Evolutionary conservation across 495 filamentous ascomycete genomes (phyloP).

Genomic region (Bacidia rubella): DNA sequence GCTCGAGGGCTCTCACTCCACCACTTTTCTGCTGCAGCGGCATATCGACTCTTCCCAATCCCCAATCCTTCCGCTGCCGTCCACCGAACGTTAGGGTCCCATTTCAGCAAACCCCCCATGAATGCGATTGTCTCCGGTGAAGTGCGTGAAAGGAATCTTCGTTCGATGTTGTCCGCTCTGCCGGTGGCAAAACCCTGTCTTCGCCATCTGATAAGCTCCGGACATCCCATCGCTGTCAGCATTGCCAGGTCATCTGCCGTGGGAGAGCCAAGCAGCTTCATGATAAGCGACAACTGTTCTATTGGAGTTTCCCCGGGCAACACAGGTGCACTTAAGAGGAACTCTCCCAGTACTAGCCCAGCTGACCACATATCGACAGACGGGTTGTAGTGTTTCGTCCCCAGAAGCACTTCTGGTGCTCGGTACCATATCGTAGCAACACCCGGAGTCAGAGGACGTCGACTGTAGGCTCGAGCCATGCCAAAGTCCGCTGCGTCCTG

Average conservation of each 20-base stretch:
- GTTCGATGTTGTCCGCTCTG: slow-evolving; percentile 20
- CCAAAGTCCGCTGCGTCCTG: slow-evolving; percentile 30
- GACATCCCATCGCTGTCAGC: slow-evolving; percentile 22
- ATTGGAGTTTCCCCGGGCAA: slow-evolving; percentile 30
- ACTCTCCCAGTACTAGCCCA: slow-evolving; percentile 32
- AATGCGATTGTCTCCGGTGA: slow-evolving; percentile 19
- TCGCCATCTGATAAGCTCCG: slow-evolving; percentile 22
- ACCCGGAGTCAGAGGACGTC: slow-evolving; percentile 31
- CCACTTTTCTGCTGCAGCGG: slow-evolving; percentile 18
- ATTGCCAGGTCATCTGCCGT: slow-evolving; percentile 23
- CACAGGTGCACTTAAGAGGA: slow-evolving; percentile 27
- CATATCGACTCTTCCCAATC: slow-evolving; percentile 13
- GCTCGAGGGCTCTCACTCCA: slow-evolving; percentile 29
- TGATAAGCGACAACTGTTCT: slow-evolving; percentile 30
- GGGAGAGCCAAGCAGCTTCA: slow-evolving; percentile 30
- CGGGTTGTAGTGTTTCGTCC: slow-evolving; percentile 27
- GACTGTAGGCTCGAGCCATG: slow-evolving; percentile 30
- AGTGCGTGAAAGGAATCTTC: slow-evolving; percentile 16
- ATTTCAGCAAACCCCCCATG: slow-evolving; percentile 18
- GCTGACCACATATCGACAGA: slow-evolving; percentile 33
- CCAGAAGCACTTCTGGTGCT: slow-evolving; percentile 52
- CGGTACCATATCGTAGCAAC: slow-evolving; percentile 73
- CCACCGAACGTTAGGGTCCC: slow-evolving; percentile 21
- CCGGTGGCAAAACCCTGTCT: slow-evolving; percentile 17
- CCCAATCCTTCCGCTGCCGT: slow-evolving; percentile 22